phyloP scores from a whole-genome alignment of 2,329 filamentous ascomycete genomes.

The Calycina marina region DNA sequence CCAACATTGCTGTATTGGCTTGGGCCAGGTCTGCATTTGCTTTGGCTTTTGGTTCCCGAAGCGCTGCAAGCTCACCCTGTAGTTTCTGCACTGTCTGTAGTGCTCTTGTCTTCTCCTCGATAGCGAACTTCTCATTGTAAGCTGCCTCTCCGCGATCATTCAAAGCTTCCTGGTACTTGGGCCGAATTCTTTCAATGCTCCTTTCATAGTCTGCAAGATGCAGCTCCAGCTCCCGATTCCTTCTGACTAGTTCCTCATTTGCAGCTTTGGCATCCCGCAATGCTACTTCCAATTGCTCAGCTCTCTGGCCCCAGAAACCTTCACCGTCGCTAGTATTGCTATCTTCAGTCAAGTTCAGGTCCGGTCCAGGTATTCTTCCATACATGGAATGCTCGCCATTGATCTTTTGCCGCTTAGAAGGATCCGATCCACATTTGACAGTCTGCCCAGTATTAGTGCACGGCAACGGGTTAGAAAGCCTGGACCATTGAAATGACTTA shows the following conservation, averaged over 20 bases:
- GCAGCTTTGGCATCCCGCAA: conserved; percentile 15
- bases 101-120: conserved; percentile 7
- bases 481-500: conserved; percentile 10
- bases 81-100: conserved; percentile 11
- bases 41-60: conserved; percentile 12
- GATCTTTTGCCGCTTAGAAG: conserved; percentile 13
- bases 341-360: conserved; percentile 2
- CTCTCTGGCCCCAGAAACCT: no score
- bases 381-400: no score
- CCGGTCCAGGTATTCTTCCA: not conserved
- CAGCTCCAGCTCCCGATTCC: conserved; percentile 30
- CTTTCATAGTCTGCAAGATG: conserved; percentile 32
- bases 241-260: conserved; percentile 26
- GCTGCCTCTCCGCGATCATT: conserved; percentile 37
- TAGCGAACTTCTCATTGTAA: conserved; percentile 22
- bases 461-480: no score
- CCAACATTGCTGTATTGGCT: conserved; percentile 8
- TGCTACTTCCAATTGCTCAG: conserved; percentile 20
- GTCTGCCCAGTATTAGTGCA: conserved; percentile 6
- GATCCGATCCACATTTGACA: conserved; percentile 7
- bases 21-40: conserved; percentile 17
- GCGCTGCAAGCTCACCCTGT: conserved; percentile 12
- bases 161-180: conserved; percentile 33
- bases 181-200: conserved; percentile 31
- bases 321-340: conserved; percentile 2